These are phyloP conservation scores for Penicillium concentricum DNA, from an alignment of 2,329 filamentous ascomycete species.

Conservation along the genomic window DNA sequence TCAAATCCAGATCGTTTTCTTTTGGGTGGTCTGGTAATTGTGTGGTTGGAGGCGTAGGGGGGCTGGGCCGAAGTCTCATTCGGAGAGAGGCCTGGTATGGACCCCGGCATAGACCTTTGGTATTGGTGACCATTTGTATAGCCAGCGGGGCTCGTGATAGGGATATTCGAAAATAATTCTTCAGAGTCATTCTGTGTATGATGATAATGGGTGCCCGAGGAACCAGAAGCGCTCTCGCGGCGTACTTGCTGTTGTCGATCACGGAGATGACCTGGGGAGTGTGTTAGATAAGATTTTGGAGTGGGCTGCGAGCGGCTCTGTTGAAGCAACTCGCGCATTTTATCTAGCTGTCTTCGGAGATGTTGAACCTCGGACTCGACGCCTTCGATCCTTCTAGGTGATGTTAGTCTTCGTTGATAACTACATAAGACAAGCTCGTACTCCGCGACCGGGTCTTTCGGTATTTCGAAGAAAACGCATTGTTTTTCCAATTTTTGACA, in stretches of 20 bases:
- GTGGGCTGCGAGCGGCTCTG: constrained; percentile 1
- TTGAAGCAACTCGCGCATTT: constrained; percentile 23
- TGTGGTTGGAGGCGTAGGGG: background rate
- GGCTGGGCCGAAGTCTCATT: constrained; percentile 8
- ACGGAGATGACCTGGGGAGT: constrained; percentile 4
- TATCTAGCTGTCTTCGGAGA: constrained; percentile 30
- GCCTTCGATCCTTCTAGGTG: constrained; percentile 30
- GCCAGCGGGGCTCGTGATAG: background rate
- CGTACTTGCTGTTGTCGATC: background rate
- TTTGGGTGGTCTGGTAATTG: constrained; percentile 18
- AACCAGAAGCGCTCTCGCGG: constrained; percentile 4
- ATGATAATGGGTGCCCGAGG: constrained; percentile 6
- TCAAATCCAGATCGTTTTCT: constrained; percentile 35
- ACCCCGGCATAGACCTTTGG: constrained; percentile 3
- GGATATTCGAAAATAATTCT: background rate
- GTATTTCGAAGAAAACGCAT: constrained; percentile 39
- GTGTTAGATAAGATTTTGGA: background rate
- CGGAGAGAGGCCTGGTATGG: constrained; percentile 9
- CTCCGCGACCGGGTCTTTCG: constrained; percentile 31
- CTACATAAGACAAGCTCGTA: constrained; percentile 12
- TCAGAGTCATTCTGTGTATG: background rate
- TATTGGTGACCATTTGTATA: constrained; percentile 3
- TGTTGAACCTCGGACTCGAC: constrained; percentile 34
- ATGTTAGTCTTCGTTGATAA: background rate
- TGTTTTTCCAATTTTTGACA: constrained; percentile 36